These are phyloP conservation scores for Aspergillus sojae DNA, from an alignment of 2,329 filamentous ascomycete genomes.

Conservation along the genomic window DNA sequence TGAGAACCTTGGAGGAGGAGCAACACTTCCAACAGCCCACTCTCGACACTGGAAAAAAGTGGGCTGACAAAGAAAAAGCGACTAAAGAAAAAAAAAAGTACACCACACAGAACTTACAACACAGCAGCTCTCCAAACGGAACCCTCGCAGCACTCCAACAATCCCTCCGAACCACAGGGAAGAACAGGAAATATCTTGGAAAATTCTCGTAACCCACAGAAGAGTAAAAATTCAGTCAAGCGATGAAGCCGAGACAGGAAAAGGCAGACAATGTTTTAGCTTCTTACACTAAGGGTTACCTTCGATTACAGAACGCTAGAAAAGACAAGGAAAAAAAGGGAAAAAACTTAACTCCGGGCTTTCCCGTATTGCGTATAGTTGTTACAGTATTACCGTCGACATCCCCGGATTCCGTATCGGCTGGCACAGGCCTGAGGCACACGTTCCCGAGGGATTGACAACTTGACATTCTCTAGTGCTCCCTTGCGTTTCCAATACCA, in stretches of 20 bases:
- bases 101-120: constrained; percentile 15
- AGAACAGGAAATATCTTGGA: constrained; percentile 2
- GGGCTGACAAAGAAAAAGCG: constrained; percentile 14
- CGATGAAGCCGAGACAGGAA: constrained; percentile 19
- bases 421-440: constrained; percentile 23
- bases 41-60: constrained; percentile 20
- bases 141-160: constrained; percentile 27
- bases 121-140: constrained; percentile 18
- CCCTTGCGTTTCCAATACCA: background rate
- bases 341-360: constrained; percentile 39
- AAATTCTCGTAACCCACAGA: constrained; percentile 3
- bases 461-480: background rate
- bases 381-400: constrained; percentile 6
- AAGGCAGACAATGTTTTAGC: constrained; percentile 3
- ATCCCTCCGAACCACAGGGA: constrained; percentile 27
- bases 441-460: constrained; percentile 13
- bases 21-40: constrained; percentile 34
- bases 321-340: constrained; percentile 2
- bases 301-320: constrained; percentile 25
- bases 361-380: constrained; percentile 45
- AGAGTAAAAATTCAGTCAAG: constrained; percentile 18
- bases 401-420: constrained; percentile 22
- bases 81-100: constrained; percentile 6
- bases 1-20: constrained; percentile 36
- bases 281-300: constrained; percentile 9